phyloP scores from a whole-genome alignment of 345 rosid species.

The Psidium guajava region DNA sequence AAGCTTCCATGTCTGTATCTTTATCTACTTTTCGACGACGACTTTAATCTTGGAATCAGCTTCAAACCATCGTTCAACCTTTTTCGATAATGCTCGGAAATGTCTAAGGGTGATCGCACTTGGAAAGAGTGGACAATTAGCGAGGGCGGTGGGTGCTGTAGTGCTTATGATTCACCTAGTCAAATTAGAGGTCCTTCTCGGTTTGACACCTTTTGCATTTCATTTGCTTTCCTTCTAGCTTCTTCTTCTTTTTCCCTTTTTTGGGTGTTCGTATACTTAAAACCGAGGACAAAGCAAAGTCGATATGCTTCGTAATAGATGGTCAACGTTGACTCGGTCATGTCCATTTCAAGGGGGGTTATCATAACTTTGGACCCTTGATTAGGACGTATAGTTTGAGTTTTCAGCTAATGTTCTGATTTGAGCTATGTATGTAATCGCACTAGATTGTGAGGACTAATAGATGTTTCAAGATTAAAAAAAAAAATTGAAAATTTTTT shows the following conservation, averaged over 20 bases:
- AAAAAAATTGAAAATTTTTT: too few species aligned
- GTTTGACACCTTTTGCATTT: neutral
- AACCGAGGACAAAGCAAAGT: neutral
- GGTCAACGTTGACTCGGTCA: neutral
- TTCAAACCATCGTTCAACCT: neutral
- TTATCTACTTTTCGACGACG: neutral
- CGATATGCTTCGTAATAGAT: neutral
- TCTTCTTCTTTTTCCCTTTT: too few species aligned
- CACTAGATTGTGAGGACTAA: neutral
- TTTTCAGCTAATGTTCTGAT: neutral
- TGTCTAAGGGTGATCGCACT: neutral
- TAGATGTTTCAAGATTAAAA: neutral
- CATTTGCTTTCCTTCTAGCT: too few species aligned
- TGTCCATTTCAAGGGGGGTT: neutral
- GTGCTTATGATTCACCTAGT: neutral
- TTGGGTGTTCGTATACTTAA: too few species aligned
- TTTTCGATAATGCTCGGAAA: neutral
- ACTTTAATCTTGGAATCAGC: neutral
- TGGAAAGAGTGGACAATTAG: too few species aligned
- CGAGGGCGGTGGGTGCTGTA: too few species aligned
- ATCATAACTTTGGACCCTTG: neutral
- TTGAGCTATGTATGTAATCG: neutral
- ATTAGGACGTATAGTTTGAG: neutral
- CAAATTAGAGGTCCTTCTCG: neutral
- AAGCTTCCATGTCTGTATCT: neutral